A percentile compares a stretch with the other conserved stretches of the same genome.
phyloP scores from a whole-genome alignment of 768 basidiomycete genomes.

The Leccinum boreale region DNA sequence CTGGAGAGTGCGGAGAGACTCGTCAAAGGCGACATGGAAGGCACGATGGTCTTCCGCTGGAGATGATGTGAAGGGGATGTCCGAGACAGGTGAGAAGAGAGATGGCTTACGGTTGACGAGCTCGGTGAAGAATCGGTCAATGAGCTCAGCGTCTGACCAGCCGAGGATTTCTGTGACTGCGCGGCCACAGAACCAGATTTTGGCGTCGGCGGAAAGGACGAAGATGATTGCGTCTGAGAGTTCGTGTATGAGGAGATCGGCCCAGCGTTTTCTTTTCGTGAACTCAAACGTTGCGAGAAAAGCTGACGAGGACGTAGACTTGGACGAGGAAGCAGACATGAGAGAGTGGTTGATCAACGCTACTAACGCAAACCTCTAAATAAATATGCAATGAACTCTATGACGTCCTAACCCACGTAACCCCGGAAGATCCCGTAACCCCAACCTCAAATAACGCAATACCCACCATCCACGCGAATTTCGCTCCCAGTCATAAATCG shows the following conservation, averaged over 20 bases:
- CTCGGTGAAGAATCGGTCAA: conserved; percentile 64
- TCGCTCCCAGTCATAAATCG: conserved; percentile 88
- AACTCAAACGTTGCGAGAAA: conserved; percentile 58
- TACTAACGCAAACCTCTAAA: background rate
- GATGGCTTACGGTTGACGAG: conserved; percentile 57
- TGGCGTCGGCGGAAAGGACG: conserved; percentile 59
- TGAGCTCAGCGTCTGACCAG: conserved; percentile 70
- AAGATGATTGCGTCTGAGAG: conserved; percentile 71
- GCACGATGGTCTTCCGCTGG: conserved; percentile 55
- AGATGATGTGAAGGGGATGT: background rate
- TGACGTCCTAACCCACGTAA: conserved; percentile 26
- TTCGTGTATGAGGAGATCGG: conserved; percentile 73
- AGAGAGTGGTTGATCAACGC: conserved; percentile 2
- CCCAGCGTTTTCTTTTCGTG: conserved; percentile 85
- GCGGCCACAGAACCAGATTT: conserved; percentile 66
- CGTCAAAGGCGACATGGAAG: conserved; percentile 48
- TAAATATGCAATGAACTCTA: conserved; percentile 4
- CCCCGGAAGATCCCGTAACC: conserved; percentile 10
- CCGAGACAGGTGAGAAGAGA: background rate
- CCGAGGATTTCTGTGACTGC: conserved; percentile 71
- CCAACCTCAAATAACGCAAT: conserved; percentile 55
- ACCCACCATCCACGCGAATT: conserved; percentile 86
- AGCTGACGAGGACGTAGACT: conserved; percentile 10
- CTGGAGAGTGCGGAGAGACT: conserved; percentile 45
- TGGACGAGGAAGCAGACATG: conserved; percentile 19